Base-by-base conservation (phyloP, 192 early-diverging fungal genomes). In the Gaertneriomyces sp. region DNA sequence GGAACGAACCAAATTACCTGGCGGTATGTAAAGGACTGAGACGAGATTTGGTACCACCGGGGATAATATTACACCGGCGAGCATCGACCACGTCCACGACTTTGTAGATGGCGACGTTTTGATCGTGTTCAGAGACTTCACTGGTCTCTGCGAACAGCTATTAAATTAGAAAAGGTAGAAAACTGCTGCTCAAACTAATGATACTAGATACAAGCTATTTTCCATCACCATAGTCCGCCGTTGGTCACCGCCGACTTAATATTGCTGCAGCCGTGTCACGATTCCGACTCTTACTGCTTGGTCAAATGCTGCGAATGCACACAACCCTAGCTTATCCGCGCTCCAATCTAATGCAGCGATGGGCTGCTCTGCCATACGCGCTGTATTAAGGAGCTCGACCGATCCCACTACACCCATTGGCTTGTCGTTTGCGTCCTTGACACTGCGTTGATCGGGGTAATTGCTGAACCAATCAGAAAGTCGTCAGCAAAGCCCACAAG, bases 1-100 rank as follows among this genome's bases (percentile, higher is more conserved):
- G 89, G 45, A 91, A 89, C 45, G 95, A 95, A 61, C 87, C 92
- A 0, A 85, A 91, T 52, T 97, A 90, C 69, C 43, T 91, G 10
- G 83, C 85, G 25, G 89, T 96, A 45, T 45, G 81, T 6, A 79
- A 78, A 7, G 75, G 84, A 42, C 71, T 91, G 11, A 89, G 88
- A 68, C 77, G 88, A 12, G 56, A 69, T n/a, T 67, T 92, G 33
- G 85, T 85, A 16, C 86, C 84, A 49, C 89, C 92, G 7, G 83
- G 76, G n/a, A n/a, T n/a, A n/a, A n/a, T n/a, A n/a, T n/a, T n/a
- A n/a, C n/a, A n/a, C n/a, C n/a, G n/a, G n/a, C n/a, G n/a, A n/a
- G n/a, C n/a, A n/a, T n/a, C n/a, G n/a, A n/a, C n/a, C n/a, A n/a
- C n/a, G n/a, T n/a, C n/a, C n/a, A n/a, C n/a, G n/a, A n/a, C n/a